These are phyloP conservation scores for Tolypocladium tropicale DNA, from an alignment of 2,329 filamentous ascomycete species.

Conservation along the genomic window DNA sequence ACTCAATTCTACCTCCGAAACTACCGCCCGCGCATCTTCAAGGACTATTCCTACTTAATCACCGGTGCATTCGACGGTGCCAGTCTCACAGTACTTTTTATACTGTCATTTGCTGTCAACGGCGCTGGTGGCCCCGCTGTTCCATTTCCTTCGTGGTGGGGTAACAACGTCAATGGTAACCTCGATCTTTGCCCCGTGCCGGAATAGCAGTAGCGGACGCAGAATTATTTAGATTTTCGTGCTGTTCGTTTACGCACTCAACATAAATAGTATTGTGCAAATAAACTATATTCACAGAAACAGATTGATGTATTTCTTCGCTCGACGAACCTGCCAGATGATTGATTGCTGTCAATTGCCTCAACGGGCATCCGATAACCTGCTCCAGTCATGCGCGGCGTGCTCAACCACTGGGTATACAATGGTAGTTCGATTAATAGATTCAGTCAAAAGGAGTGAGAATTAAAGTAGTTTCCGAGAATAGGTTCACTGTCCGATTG, in stretches of 20 bases:
- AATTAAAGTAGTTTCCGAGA: too few species aligned
- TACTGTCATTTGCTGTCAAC: neutral
- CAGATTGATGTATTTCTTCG: too few species aligned
- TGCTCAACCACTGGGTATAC: too few species aligned
- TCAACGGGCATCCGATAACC: too few species aligned
- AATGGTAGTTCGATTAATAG: too few species aligned
- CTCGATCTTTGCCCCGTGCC: neutral
- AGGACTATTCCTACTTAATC: constrained; percentile 42
- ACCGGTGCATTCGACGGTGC: constrained; percentile 44
- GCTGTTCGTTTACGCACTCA: neutral
- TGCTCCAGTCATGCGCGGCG: too few species aligned
- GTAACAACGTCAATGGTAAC: neutral
- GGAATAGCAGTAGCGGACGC: neutral
- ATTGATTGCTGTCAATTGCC: too few species aligned
- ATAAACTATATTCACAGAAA: too few species aligned
- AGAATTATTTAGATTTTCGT: neutral
- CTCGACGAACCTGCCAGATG: too few species aligned
- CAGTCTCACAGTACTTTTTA: constrained; percentile 16
- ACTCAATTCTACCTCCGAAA: constrained; percentile 42
- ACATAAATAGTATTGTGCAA: neutral
- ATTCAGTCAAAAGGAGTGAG: too few species aligned
- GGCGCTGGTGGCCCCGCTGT: neutral
- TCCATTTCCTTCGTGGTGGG: neutral
- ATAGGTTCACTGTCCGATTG: too few species aligned
- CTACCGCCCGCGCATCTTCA: constrained; percentile 40